phyloP scores from a whole-genome alignment of 495 filamentous ascomycete genomes.

The Neurospora tetraspora region DNA sequence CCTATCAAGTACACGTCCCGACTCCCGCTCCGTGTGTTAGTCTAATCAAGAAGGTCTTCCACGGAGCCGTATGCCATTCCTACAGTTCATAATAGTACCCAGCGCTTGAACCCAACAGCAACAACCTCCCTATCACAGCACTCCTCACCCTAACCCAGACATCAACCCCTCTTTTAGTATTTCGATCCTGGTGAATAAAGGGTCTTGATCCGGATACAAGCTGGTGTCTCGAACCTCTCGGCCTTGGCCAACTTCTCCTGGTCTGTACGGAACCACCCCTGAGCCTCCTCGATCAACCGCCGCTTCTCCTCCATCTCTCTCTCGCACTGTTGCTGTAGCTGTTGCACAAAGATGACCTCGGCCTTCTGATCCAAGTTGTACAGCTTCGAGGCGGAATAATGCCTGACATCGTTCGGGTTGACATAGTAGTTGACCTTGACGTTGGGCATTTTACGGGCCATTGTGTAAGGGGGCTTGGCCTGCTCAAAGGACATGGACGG shows the following conservation, averaged over 20 bases:
- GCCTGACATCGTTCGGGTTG: conserved; percentile 64
- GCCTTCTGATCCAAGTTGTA: conserved; percentile 64
- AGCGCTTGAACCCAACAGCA: neutral
- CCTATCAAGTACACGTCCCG: neutral
- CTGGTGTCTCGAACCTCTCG: conserved; percentile 26
- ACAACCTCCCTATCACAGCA: neutral
- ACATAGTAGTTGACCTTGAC: conserved; percentile 75
- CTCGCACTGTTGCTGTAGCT: conserved; percentile 60
- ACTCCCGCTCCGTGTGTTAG: neutral
- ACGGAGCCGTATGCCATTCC: neutral
- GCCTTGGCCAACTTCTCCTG: conserved; percentile 56
- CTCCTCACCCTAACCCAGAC: neutral
- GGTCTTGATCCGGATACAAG: conserved; percentile 28
- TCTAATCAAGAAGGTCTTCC: neutral
- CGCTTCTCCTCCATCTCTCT: conserved; percentile 52
- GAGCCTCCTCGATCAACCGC: conserved; percentile 64
- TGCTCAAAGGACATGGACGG: conserved; percentile 64
- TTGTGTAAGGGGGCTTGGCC: conserved; percentile 56
- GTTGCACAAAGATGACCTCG: conserved; percentile 58
- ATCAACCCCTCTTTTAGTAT: neutral
- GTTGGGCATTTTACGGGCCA: conserved; percentile 57
- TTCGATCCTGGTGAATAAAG: conserved; percentile 1
- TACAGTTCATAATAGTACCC: neutral
- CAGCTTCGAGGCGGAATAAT: conserved; percentile 56
- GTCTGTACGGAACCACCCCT: conserved; percentile 83